Percentiles rank a stretch among this genome's conserved stretches.
phyloP scores from a whole-genome alignment of 2,329 filamentous ascomycete genomes.

The Talaromyces pinophilus region DNA sequence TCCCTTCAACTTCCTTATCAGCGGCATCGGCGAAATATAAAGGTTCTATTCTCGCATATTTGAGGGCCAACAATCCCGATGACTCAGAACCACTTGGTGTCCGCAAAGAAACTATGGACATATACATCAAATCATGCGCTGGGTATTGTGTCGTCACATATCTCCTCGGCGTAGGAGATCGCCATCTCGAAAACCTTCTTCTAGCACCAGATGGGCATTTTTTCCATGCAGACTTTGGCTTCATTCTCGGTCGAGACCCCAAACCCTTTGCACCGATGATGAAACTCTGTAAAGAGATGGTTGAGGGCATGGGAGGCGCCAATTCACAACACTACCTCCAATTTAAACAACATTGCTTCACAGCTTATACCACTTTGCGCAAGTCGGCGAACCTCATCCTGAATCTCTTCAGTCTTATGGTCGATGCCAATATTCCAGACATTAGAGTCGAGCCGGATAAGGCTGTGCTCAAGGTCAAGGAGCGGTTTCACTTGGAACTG shows the following conservation, averaged over 20 bases:
- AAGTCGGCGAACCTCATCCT: slow-evolving; percentile 89
- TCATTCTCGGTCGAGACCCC: slow-evolving; percentile 93
- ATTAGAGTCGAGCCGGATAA: slow-evolving; percentile 91
- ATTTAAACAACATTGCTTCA: slow-evolving; percentile 95
- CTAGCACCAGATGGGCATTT: slow-evolving; percentile 89
- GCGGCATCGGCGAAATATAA: slow-evolving; percentile 82
- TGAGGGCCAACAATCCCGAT: slow-evolving; percentile 88
- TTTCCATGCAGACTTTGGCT: slow-evolving; percentile 98
- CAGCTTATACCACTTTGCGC: slow-evolving; percentile 85
- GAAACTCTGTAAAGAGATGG: slow-evolving; percentile 97
- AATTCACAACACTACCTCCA: slow-evolving; percentile 77
- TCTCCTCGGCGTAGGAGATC: slow-evolving; percentile 91
- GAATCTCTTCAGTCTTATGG: slow-evolving; percentile 95
- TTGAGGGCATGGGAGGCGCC: slow-evolving; percentile 93
- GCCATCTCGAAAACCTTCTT: slow-evolving; percentile 92
- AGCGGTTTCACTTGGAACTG: slow-evolving; percentile 88
- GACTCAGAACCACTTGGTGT: slow-evolving; percentile 78
- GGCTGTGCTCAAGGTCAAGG: slow-evolving; percentile 90
- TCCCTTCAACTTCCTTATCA: slow-evolving; percentile 81
- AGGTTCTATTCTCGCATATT: slow-evolving; percentile 74
- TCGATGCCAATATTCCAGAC: slow-evolving; percentile 94
- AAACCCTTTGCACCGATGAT: slow-evolving; percentile 97
- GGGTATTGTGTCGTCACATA: slow-evolving; percentile 99
- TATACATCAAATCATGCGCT: slow-evolving; percentile 91
- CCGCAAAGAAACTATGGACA: slow-evolving; percentile 89